Percentiles rank a stretch among this genome's conserved stretches.
phyloP scores from a whole-genome alignment of 768 basidiomycete species.

The Psilocybe cyanescens region DNA sequence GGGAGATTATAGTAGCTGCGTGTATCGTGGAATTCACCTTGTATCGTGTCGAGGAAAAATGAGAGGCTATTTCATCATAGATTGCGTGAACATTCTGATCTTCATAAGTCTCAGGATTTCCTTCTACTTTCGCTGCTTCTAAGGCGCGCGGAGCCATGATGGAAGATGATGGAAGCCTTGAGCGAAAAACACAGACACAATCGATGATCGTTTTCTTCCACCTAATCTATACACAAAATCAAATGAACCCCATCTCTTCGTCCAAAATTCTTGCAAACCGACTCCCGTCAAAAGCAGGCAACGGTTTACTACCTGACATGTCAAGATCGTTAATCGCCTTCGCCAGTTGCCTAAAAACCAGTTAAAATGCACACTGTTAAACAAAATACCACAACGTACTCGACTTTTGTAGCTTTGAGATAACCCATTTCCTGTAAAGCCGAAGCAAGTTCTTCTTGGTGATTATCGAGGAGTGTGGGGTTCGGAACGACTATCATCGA shows the following conservation, averaged over 20 bases:
- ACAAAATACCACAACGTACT: conserved; percentile 46
- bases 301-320: conserved; percentile 47
- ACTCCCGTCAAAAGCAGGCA: conserved; percentile 70
- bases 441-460: conserved; percentile 87
- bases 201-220: conserved; percentile 4
- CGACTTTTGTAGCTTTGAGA: conserved; percentile 56
- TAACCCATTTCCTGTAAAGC: conserved; percentile 63
- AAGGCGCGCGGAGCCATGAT: conserved; percentile 39
- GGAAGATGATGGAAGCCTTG: conserved; percentile 1
- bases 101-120: conserved; percentile 66
- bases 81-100: conserved; percentile 77
- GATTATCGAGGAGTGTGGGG: conserved; percentile 85
- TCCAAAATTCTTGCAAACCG: conserved; percentile 73
- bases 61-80: conserved; percentile 84
- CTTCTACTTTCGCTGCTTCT: conserved; percentile 42
- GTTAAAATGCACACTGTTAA: neutral
- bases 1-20: neutral
- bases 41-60: conserved; percentile 90
- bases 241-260: conserved; percentile 77
- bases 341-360: conserved; percentile 52
- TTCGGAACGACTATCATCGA: conserved; percentile 91
- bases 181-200: neutral
- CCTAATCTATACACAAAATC: conserved; percentile 20
- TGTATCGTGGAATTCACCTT: conserved; percentile 53
- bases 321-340: conserved; percentile 55